Percentiles rank a stretch among this genome's conserved stretches.
Conservation (phyloP, 768 basidiomycete species). For the Trametopsis cervina region DNA sequence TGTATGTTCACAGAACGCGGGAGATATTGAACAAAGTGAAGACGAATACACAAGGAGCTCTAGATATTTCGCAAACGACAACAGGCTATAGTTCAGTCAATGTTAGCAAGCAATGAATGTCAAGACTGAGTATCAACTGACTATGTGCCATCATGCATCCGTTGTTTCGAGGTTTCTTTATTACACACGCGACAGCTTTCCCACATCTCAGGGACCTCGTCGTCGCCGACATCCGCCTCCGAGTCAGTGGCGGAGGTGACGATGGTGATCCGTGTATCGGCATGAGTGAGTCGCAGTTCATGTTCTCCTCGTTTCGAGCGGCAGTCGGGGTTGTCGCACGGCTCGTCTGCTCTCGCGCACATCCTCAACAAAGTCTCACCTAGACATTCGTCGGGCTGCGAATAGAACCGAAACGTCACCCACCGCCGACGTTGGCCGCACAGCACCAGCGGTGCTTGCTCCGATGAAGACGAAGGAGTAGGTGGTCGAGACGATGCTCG, state of each 20-base stretch:
- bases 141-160: conserved; percentile 26
- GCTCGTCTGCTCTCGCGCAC: conserved; percentile 24
- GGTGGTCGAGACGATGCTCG: conserved; percentile 12
- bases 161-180: conserved; percentile 15
- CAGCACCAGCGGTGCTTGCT: conserved; percentile 26
- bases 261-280: conserved; percentile 24
- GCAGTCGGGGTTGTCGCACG: conserved; percentile 35
- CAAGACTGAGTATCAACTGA: conserved; percentile 9
- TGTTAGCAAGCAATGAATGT: background rate
- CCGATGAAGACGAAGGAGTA: conserved; percentile 6
- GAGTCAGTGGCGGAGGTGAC: conserved; percentile 6
- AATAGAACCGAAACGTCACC: conserved; percentile 44
- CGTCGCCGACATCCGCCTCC: conserved; percentile 7
- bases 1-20: conserved; percentile 21
- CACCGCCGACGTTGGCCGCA: conserved; percentile 33
- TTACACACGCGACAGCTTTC: conserved; percentile 24
- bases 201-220: conserved; percentile 20
- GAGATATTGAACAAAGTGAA: conserved; percentile 10
- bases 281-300: conserved; percentile 36
- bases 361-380: conserved; percentile 37
- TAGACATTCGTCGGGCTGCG: conserved; percentile 31
- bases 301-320: conserved; percentile 32
- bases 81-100: conserved; percentile 13
- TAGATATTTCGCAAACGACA: conserved; percentile 24
- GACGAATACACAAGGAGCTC: conserved; percentile 24